phyloP scores from a whole-genome alignment of 2,329 filamentous ascomycete genomes.

The Alternaria atra region DNA sequence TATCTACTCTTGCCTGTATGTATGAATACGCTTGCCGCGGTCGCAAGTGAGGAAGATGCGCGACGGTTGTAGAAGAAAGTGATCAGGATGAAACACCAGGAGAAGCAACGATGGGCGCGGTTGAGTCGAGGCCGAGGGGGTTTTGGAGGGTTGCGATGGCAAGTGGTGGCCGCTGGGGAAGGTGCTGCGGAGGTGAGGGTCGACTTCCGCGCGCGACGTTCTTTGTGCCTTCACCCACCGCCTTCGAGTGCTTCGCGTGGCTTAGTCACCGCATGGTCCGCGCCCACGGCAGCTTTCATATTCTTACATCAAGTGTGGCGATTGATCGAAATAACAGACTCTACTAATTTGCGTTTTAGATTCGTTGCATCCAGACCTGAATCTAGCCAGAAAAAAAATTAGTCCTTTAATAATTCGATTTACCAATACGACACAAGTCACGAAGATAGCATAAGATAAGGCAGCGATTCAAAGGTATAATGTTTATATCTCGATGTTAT shows the following conservation, averaged over 20 bases:
- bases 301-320: not conserved
- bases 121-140: not conserved
- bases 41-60: constrained; percentile 5
- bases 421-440: not conserved
- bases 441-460: not conserved
- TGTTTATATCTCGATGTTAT: constrained; percentile 9
- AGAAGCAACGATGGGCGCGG: not conserved
- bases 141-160: not conserved
- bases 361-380: not conserved
- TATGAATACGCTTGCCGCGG: constrained; percentile 3
- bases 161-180: constrained; percentile 4
- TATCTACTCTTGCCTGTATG: constrained; percentile 4
- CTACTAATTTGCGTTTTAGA: not conserved
- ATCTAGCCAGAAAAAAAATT: not conserved
- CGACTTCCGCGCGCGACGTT: constrained; percentile 16
- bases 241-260: constrained; percentile 16
- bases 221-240: constrained; percentile 33
- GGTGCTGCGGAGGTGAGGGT: constrained; percentile 19
- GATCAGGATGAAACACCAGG: not conserved
- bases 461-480: not conserved
- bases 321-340: not conserved
- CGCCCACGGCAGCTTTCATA: not conserved
- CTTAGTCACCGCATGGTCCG: constrained; percentile 5
- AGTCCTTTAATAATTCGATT: not conserved
- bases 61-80: not conserved